Percentiles rank a stretch among this genome's conserved stretches.
Evolutionary conservation across 1,139 yeast species (phyloP).

Genomic region (Eremothecium cymbalariae): DNA sequence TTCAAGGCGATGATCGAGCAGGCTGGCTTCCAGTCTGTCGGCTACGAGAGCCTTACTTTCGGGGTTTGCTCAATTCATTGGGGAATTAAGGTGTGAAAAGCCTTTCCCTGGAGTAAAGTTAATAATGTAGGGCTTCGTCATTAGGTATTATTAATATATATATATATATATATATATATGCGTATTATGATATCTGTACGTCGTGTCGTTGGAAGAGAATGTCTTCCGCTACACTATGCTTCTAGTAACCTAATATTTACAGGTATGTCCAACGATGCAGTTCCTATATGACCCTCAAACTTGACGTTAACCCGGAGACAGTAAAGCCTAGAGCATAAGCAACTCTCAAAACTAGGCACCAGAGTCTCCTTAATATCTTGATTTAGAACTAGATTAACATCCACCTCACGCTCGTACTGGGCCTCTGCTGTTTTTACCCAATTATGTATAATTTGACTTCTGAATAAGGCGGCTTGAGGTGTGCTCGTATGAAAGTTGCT

Average conservation of each 20-base stretch:
- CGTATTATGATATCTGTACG: background rate
- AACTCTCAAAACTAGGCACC: slow-evolving; percentile 51
- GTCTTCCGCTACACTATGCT: no score
- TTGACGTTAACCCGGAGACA: slow-evolving; percentile 33
- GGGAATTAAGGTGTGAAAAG: slow-evolving; percentile 78
- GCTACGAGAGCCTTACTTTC: slow-evolving; percentile 91
- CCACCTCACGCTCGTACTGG: slow-evolving; percentile 22
- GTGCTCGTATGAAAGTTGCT: slow-evolving; percentile 10
- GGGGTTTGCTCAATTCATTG: slow-evolving; percentile 96
- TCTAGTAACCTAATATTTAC: slow-evolving; percentile 17
- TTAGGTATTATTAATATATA: background rate
- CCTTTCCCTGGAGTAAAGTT: no score
- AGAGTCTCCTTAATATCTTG: slow-evolving; percentile 36
- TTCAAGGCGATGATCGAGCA: slow-evolving; percentile 87
- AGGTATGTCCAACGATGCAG: slow-evolving; percentile 32
- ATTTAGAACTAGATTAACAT: slow-evolving; percentile 27
- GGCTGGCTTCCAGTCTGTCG: slow-evolving; percentile 90
- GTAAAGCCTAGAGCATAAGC: slow-evolving; percentile 46
- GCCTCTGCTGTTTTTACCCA: slow-evolving; percentile 20
- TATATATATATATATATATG: background rate
- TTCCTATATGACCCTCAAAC: slow-evolving; percentile 30
- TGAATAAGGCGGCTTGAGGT: slow-evolving; percentile 15
- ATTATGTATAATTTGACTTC: slow-evolving; percentile 17
- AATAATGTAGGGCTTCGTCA: background rate
- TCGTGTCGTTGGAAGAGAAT: no score